Base-by-base conservation (phyloP, 805 yeast genomes). In the Cyberlindnera americana region DNA sequence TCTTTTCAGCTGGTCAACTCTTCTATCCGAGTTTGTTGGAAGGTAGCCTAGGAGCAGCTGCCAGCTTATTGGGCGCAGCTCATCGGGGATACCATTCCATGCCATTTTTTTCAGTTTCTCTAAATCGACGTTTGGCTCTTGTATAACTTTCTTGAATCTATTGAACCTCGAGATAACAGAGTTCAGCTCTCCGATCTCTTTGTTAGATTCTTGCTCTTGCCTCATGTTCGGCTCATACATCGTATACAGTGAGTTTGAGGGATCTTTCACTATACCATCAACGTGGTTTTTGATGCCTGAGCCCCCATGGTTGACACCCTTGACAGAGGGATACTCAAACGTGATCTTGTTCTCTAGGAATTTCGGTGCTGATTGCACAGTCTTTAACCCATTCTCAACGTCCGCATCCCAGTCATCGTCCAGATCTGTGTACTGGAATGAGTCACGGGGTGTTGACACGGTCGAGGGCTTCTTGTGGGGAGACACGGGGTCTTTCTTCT, bases 321-420 rank as follows among this genome's bases (percentile, higher is more conserved):
- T 46, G 18, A 53, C 22, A 14, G 40, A 31, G 12, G 66, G 61
- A 33, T 56, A 56, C 29, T 54, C 59, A 28, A 54, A 43, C 4
- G 50, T 41, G 19, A 54, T 48, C 27, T 57, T 39, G 50, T 38
- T 28, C 57, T 55, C 47, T 46, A 58, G 9, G 61, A 61, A 30
- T 50, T 57, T 33, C 52, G 67, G 61, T 44, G 59, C 45, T 49
- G 62, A 43, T 50, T 41, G 43, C 6, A 47, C 48, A 3, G 50
- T 44, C 9, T 38, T 33, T 12, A 55, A 30, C 5, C 54, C 61
- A 44, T 65, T 68, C 33, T 73, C 77, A 40, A 75, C 79, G 31
- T 79, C 82, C 11, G 91, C 95, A 59, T 88, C 91, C 96, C 96
- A 89, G 61, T 88, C 96, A 51, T 85, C 95, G 58, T 89, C 96